These are phyloP conservation scores for Fragaria ananassa DNA, from an alignment of 306 rosid species.

Conservation along the genomic window DNA sequence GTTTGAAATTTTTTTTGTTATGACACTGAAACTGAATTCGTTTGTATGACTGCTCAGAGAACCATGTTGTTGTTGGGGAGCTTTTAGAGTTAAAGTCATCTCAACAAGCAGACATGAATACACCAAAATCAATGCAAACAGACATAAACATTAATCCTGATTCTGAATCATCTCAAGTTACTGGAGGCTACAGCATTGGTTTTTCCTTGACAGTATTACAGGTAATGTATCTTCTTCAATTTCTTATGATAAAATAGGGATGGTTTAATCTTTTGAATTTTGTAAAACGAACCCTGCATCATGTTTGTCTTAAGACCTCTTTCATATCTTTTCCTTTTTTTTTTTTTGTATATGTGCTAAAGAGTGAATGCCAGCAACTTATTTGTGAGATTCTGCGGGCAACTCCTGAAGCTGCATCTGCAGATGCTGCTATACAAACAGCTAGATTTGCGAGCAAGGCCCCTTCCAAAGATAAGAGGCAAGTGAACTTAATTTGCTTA, in stretches of 20 bases:
- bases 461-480: slow-evolving; percentile 88
- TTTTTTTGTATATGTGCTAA: slow-evolving; percentile 14
- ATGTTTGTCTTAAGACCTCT: slow-evolving; percentile 17
- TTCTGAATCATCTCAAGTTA: slow-evolving; percentile 82
- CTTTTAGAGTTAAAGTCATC: slow-evolving; percentile 72
- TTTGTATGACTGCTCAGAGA: slow-evolving; percentile 50
- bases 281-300: not conserved
- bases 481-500: slow-evolving; percentile 38
- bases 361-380: slow-evolving; percentile 99
- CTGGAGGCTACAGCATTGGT: slow-evolving; percentile 94
- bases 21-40: slow-evolving; percentile 25
- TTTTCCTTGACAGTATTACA: slow-evolving; percentile 95
- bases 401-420: slow-evolving; percentile 99
- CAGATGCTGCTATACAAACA: slow-evolving; percentile 98
- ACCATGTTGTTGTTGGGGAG: slow-evolving; percentile 94
- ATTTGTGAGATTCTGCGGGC: slow-evolving; percentile 97
- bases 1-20: not conserved
- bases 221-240: slow-evolving; percentile 40
- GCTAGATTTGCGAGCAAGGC: slow-evolving; percentile 96
- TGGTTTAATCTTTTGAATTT: slow-evolving; percentile 15
- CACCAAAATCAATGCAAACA: slow-evolving; percentile 64
- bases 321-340: slow-evolving; percentile 15
- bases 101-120: slow-evolving; percentile 64
- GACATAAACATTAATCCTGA: slow-evolving; percentile 76
- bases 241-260: slow-evolving; percentile 15